These are phyloP conservation scores for Nyctanthes arbortristis DNA, from an alignment of 257 asterid genomes.

Conservation along the genomic window DNA sequence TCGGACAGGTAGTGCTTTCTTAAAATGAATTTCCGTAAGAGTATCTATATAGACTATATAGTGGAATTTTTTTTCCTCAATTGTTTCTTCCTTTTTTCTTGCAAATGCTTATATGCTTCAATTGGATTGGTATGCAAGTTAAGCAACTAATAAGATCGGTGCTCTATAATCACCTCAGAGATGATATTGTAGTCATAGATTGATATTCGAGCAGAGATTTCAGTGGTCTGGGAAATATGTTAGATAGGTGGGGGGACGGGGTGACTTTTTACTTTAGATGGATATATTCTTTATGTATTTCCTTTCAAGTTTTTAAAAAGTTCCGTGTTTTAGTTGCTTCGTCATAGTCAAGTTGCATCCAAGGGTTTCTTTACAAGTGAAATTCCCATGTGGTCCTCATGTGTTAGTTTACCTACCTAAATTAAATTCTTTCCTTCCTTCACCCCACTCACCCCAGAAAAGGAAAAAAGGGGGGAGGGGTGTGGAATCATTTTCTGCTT, in stretches of 20 bases:
- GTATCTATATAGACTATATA: not conserved
- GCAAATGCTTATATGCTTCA: not conserved
- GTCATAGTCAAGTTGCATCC: not conserved
- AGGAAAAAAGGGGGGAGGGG: too few species aligned
- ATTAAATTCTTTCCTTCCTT: not conserved
- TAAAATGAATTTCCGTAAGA: not conserved
- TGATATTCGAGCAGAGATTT: not conserved
- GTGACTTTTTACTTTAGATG: not conserved
- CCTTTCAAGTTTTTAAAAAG: not conserved
- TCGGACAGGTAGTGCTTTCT: not conserved
- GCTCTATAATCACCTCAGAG: not conserved
- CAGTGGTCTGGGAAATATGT: not conserved
- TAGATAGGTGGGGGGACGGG: not conserved
- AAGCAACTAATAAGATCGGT: not conserved
- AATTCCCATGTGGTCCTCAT: not conserved
- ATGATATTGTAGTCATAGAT: not conserved
- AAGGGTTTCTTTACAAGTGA: not conserved
- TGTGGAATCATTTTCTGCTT: not conserved
- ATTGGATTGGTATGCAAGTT: not conserved
- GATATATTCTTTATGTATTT: not conserved
- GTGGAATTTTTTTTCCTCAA: not conserved
- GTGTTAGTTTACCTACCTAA: not conserved
- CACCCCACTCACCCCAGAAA: too few species aligned
- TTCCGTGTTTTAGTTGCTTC: not conserved
- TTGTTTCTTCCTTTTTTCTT: not conserved